Evolutionary conservation across 2,329 filamentous ascomycete species (phyloP), one percentile per base, ranked within the genome.

Genomic region (Penicillium sp.): DNA sequence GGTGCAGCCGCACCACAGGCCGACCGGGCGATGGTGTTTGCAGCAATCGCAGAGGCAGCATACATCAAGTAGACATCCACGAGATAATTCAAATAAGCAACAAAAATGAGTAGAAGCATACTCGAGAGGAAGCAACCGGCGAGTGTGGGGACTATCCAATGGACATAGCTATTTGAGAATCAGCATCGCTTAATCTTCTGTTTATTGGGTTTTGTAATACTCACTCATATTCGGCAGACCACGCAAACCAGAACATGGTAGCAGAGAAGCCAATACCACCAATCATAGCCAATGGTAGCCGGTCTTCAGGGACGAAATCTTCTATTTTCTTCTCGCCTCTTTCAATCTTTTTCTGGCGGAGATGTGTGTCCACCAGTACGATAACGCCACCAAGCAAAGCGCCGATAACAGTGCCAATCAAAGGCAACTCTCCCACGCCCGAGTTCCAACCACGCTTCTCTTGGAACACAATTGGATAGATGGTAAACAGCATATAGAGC

Each of bases 401-500:
- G 15, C 58, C 58, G 6, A 54, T 52, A 18, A 58, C 45, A 2
- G 66, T 64, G 4, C 65, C 68, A 29, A 83, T 63, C 6, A 83
- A 66, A 1, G 80, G 79, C 0, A 83, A 65, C 50, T 81, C 75
- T 4, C 78, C 79, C 2, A 81, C 76, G 8, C 80, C 80, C 0
- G 74, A 57, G 54, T 81, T 83, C 80, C 80, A 83, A 1, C 79
- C 79, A 2, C 80, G 73, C 57, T 67, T 74, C 44, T 80, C 65
- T 56, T 81, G 76, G 42, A 63, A 63, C 6, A 83, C 77, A 36
- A 82, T 80, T 3, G 81, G 80, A 49, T 83, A 84, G 51, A 82
- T 82, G 21, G 72, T 77, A 65, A 84, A 84, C 10, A 84, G 73
- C 80, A 84, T 83, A 65, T 82, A 58, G 79, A 83, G 1, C 46